Conservation (phyloP, 2,329 filamentous ascomycete species). For the Colletotrichum sojae region DNA sequence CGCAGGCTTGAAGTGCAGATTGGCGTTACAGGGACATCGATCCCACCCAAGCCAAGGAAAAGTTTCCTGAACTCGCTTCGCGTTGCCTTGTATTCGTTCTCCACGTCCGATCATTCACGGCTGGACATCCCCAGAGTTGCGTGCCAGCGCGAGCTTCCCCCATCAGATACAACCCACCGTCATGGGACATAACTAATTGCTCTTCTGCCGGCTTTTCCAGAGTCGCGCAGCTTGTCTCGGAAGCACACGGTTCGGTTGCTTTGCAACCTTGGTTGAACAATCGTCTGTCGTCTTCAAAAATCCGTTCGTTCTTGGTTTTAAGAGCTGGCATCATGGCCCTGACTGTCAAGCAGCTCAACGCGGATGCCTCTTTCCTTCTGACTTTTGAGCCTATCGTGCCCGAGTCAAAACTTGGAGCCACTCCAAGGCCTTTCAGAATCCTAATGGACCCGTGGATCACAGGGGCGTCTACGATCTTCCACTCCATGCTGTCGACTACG, state of each 20-base stretch:
- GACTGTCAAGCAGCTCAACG: slow-evolving; percentile 74
- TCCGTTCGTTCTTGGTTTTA: neutral
- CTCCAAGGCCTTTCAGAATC: slow-evolving; percentile 72
- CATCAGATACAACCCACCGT: slow-evolving; percentile 13
- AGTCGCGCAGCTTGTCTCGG: neutral
- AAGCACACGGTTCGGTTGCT: slow-evolving; percentile 12
- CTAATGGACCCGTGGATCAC: slow-evolving; percentile 81
- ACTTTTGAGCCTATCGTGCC: slow-evolving; percentile 70
- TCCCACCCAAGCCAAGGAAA: slow-evolving; percentile 25
- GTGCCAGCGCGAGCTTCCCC: slow-evolving; percentile 15
- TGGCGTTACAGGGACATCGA: slow-evolving; percentile 33
- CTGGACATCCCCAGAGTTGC: slow-evolving; percentile 24
- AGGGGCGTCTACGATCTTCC: slow-evolving; percentile 72
- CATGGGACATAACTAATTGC: slow-evolving; percentile 29
- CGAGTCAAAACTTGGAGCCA: slow-evolving; percentile 51
- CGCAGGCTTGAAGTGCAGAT: slow-evolving; percentile 11
- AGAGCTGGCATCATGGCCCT: slow-evolving; percentile 67
- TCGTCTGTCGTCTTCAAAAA: neutral
- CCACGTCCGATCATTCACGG: slow-evolving; percentile 29
- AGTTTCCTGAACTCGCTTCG: slow-evolving; percentile 36
- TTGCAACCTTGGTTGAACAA: neutral
- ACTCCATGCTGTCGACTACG: slow-evolving; percentile 72
- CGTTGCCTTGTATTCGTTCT: slow-evolving; percentile 28
- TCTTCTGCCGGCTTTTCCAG: neutral
- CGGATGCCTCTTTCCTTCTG: slow-evolving; percentile 75